Base-by-base conservation (phyloP, 768 basidiomycete species). In the Sistotremastrum niveocremeum region DNA sequence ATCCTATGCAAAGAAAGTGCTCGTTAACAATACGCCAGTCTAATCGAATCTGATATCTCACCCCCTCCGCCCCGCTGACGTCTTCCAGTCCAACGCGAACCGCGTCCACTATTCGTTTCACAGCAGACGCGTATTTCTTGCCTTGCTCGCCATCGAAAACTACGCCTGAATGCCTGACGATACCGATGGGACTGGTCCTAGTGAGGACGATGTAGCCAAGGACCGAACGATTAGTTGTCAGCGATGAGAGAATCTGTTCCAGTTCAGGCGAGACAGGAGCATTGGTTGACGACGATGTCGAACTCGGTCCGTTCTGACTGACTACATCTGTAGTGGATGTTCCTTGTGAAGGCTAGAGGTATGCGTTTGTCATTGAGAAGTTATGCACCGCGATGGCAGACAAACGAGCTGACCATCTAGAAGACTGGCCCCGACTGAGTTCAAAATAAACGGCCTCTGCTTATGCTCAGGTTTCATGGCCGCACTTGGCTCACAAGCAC, bases 111-210 rank as follows among this genome's bases (percentile, higher is more conserved):
- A 94, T 89, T 47, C 73, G 65, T 37, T 73, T 76, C 12, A 89
- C 72, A 10, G 75, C 81, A 32, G 70, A 64, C 3, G 86, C 85
- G 49, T 89, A 88, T 53, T 75, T 79, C 57, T 64, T 69, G 28
- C 86, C 86, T 36, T 83, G 80, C 51, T 88, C 86, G 33, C 86
- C 85, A 51, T 89, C 87, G 52, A 89, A 89, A 4, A 87, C 72
- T 44, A 84, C 84, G 9, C 86, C 87, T 1, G 84, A 81, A 54
- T 86, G 81, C 33, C 85, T 73, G 54, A 95, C 82, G 52, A 95
- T 88, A 53, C 79, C 78, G 12, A 76, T 73, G 5, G 79, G 80
- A 40, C 73, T 73, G 1, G 78, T 74, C 4, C 87, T 72, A 3
- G 86, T 81, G 33, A 93, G 68, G 1, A 93, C 73, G 56, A 94